A percentile compares a stretch with the other conserved stretches of the same genome.
phyloP scores from a whole-genome alignment of 257 asterid genomes.

The Handroanthus guayacan region DNA sequence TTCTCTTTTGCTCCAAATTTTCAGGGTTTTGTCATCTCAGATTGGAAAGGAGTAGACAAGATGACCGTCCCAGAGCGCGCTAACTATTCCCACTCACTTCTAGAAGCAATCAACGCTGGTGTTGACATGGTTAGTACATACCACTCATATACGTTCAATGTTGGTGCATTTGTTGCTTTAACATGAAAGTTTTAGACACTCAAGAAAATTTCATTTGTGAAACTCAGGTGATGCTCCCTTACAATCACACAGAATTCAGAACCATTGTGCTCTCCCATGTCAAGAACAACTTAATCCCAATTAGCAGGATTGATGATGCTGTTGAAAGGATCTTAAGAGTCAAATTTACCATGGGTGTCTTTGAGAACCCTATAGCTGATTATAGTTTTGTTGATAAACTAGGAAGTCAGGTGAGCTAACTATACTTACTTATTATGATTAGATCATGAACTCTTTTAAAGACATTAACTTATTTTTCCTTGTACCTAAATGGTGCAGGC shows the following conservation, averaged over 20 bases:
- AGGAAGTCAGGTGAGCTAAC: conserved; percentile 53
- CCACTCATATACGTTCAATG: background rate
- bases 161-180: background rate
- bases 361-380: conserved; percentile 63
- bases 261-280: conserved; percentile 44
- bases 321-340: conserved; percentile 64
- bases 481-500: conserved; percentile 8
- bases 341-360: conserved; percentile 61
- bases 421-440: background rate
- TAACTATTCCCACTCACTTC: conserved; percentile 46
- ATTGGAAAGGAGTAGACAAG: conserved; percentile 57
- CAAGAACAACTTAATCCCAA: conserved; percentile 50
- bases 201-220: background rate
- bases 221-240: conserved; percentile 58
- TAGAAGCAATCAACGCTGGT: conserved; percentile 49
- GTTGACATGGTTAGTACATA: conserved; percentile 53
- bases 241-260: conserved; percentile 44
- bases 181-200: background rate
- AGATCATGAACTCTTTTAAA: background rate
- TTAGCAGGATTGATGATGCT: conserved; percentile 66
- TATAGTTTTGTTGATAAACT: conserved; percentile 42
- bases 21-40: conserved; percentile 60
- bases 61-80: conserved; percentile 42
- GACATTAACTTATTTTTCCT: background rate
- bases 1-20: background rate